phyloP scores from a whole-genome alignment of 768 basidiomycete species.

The Royoungia palumana region DNA sequence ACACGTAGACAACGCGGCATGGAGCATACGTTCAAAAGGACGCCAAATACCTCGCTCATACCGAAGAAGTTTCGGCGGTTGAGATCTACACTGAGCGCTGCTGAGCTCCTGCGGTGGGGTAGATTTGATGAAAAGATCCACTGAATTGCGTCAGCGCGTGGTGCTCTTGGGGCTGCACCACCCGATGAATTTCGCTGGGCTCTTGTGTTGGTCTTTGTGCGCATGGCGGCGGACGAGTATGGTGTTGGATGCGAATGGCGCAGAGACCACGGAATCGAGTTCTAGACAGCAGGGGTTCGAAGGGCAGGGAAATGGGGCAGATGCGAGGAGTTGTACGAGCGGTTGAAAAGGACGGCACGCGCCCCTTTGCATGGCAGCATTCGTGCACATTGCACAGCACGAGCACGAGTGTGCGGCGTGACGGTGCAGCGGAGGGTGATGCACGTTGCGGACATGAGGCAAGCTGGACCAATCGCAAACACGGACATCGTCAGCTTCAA shows the following conservation, averaged over 20 bases:
- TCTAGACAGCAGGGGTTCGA: conserved; percentile 2
- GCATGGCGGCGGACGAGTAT: conserved; percentile 23
- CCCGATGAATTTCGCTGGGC: conserved; percentile 23
- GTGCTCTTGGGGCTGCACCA: conserved; percentile 27
- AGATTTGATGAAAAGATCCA: conserved; percentile 78
- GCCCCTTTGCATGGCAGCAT: conserved; percentile 25
- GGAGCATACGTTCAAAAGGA: conserved; percentile 64
- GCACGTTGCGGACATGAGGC: conserved; percentile 29
- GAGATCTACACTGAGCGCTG: conserved; percentile 55
- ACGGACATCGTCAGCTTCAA: too few relatives aligned
- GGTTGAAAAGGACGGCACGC: conserved; percentile 20
- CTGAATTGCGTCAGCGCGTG: conserved; percentile 47
- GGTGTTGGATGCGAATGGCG: conserved; percentile 10
- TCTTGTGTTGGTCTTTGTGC: conserved; percentile 23
- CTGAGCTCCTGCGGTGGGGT: conserved; percentile 56
- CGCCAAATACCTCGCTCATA: conserved; percentile 72
- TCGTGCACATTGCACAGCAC: conserved; percentile 23
- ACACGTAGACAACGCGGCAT: conserved; percentile 1
- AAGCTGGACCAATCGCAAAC: conserved; percentile 1
- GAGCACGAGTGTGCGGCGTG: conserved; percentile 33
- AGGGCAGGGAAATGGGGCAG: conserved; percentile 1
- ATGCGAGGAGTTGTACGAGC: conserved; percentile 13
- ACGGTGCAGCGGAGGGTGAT: conserved; percentile 15
- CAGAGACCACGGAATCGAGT: conserved; percentile 6
- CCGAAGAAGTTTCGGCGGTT: conserved; percentile 76